Evolutionary conservation across 129 eudicot species (phyloP).

Genomic region (Ambrosia trifida): DNA sequence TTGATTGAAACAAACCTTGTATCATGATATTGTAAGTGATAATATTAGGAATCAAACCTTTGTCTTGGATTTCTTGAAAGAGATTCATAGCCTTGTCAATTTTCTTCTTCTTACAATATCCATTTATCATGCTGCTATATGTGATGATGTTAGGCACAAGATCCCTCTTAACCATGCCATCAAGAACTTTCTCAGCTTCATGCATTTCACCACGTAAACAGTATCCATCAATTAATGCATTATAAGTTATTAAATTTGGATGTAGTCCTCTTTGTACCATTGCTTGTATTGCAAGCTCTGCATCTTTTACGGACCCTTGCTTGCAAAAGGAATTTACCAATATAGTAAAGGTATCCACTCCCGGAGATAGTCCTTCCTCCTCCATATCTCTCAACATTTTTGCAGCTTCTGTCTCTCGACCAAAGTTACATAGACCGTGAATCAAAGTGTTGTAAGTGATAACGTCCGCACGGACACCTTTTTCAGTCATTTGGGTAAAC

Average conservation of each 20-base stretch:
- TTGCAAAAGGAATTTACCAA: slow-evolving; percentile 2
- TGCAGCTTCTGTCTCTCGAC: too few relatives aligned
- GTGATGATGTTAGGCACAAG: slow-evolving; percentile 27
- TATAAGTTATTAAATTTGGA: slow-evolving; percentile 27
- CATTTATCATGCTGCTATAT: slow-evolving; percentile 26
- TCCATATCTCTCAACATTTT: slow-evolving; percentile 22
- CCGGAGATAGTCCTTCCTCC: slow-evolving; percentile 12
- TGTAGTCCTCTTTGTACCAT: slow-evolving; percentile 24
- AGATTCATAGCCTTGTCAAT: slow-evolving; percentile 27
- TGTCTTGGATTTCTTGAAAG: slow-evolving; percentile 23
- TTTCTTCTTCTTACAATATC: slow-evolving; percentile 20
- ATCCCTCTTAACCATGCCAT: slow-evolving; percentile 12
- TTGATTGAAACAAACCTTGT: slow-evolving; percentile 22
- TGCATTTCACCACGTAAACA: slow-evolving; percentile 41
- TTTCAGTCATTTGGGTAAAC: too few relatives aligned
- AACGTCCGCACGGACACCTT: too few relatives aligned
- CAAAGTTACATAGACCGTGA: too few relatives aligned
- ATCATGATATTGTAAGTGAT: slow-evolving; percentile 22
- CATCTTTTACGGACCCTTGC: slow-evolving; percentile 20
- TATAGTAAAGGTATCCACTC: not conserved
- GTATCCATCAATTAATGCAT: slow-evolving; percentile 33
- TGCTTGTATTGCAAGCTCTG: not conserved
- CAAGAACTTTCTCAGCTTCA: slow-evolving; percentile 23
- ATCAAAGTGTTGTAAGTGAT: too few relatives aligned
- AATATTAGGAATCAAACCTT: slow-evolving; percentile 22